Percentiles rank a stretch among this genome's conserved stretches.
Conservation (phyloP, 148 eudicot species). For the Rheum nobile region DNA sequence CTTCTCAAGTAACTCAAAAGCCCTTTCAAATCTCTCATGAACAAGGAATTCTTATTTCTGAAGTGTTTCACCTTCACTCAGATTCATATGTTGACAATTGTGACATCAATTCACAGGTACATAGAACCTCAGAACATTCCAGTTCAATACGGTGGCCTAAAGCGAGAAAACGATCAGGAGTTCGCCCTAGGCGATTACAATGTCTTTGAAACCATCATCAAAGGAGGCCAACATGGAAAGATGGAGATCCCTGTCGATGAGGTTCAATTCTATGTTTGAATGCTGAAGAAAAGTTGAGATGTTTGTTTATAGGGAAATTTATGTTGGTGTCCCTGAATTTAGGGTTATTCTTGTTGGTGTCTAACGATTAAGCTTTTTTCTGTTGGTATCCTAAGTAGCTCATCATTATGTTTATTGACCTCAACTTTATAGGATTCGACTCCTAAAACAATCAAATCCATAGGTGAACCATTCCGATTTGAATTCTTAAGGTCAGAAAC, state of each 20-base stretch:
- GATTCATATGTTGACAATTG: not conserved
- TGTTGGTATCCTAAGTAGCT: too few species aligned
- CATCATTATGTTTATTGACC: too few species aligned
- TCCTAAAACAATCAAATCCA: too few species aligned
- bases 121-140: slow-evolving; percentile 57
- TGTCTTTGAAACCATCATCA: slow-evolving; percentile 16
- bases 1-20: slow-evolving; percentile 53
- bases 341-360: too few species aligned
- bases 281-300: not conserved
- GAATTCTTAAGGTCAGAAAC: too few species aligned
- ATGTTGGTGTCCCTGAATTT: too few species aligned
- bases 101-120: slow-evolving; percentile 26
- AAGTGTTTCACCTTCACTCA: too few species aligned
- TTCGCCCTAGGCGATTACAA: slow-evolving; percentile 24
- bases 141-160: slow-evolving; percentile 70
- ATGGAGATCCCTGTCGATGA: slow-evolving; percentile 35
- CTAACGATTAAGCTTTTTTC: too few species aligned
- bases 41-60: not conserved
- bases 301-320: too few species aligned
- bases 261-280: slow-evolving; percentile 16
- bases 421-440: too few species aligned
- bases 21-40: not conserved
- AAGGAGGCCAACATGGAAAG: slow-evolving; percentile 17
- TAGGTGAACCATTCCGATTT: too few species aligned
- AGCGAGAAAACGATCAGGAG: slow-evolving; percentile 43